Evolutionary conservation across 768 basidiomycete genomes (phyloP).

Genomic region (Mycena galericulata): DNA sequence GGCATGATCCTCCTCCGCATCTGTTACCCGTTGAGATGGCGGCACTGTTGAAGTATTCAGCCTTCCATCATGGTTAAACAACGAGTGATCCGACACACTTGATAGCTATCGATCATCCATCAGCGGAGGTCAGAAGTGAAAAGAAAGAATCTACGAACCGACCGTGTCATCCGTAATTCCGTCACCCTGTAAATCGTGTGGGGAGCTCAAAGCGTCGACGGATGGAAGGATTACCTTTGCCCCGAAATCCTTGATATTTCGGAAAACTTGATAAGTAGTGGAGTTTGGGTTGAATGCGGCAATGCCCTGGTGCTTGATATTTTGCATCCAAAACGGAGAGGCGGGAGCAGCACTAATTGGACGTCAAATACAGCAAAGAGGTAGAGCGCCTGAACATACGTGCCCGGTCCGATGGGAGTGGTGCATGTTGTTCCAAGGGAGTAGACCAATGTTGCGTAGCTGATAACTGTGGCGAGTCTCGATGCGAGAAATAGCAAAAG

Average conservation of each 20-base stretch:
- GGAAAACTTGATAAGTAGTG: constrained; percentile 72
- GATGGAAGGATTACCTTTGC: constrained; percentile 44
- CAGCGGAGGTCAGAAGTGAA: constrained; percentile 5
- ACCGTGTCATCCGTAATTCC: constrained; percentile 16
- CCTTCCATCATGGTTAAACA: background rate
- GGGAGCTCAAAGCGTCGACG: background rate
- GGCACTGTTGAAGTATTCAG: constrained; percentile 50
- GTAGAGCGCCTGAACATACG: constrained; percentile 15
- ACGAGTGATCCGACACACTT: constrained; percentile 56
- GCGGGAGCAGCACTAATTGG: constrained; percentile 53
- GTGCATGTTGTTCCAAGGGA: constrained; percentile 28
- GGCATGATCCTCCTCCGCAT: constrained; percentile 70
- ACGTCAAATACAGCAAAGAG: background rate
- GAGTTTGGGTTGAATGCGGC: constrained; percentile 74
- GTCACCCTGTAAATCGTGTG: constrained; percentile 14
- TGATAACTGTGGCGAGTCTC: constrained; percentile 13
- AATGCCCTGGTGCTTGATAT: constrained; percentile 77
- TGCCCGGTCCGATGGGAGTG: constrained; percentile 19
- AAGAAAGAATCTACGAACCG: constrained; percentile 7
- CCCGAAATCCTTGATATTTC: constrained; percentile 76
- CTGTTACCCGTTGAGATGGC: constrained; percentile 76
- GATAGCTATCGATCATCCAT: constrained; percentile 57
- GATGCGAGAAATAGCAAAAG: constrained; percentile 1
- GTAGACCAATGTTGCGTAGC: constrained; percentile 20
- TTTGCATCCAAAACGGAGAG: constrained; percentile 81